phyloP scores from a whole-genome alignment of 495 filamentous ascomycete genomes.

The Trichoderma gamsii region DNA sequence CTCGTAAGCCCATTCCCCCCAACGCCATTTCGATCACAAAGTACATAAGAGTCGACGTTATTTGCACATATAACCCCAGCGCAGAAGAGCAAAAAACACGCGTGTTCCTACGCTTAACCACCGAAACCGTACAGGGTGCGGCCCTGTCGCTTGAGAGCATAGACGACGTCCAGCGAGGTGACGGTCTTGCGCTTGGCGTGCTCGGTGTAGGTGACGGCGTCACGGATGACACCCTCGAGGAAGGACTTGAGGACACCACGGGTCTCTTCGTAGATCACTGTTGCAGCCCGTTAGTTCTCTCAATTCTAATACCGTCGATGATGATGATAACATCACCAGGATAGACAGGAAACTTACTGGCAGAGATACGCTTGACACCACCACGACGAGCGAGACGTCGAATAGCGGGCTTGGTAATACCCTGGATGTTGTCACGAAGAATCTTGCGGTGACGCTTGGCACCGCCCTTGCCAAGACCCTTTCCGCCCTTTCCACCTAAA shows the following conservation, averaged over 20 bases:
- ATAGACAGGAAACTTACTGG: conserved; percentile 48
- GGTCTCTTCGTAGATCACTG: conserved; percentile 98
- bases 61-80: conserved; percentile 14
- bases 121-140: conserved; percentile 98
- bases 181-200: conserved; percentile 98
- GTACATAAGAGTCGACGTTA: conserved; percentile 12
- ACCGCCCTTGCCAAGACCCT: conserved; percentile 81
- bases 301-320: conserved; percentile 37
- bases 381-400: conserved; percentile 98
- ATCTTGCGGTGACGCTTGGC: conserved; percentile 99
- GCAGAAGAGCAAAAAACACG: not conserved
- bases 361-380: conserved; percentile 99
- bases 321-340: conserved; percentile 34
- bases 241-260: conserved; percentile 99
- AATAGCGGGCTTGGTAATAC: conserved; percentile 99
- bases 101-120: conserved; percentile 59
- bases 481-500: conserved; percentile 74
- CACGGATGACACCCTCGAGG: conserved; percentile 99
- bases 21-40: conserved; percentile 15
- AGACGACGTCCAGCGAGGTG: conserved; percentile 91
- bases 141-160: conserved; percentile 90
- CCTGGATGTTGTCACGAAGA: conserved; percentile 98
- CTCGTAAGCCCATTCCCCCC: conserved; percentile 12
- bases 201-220: conserved; percentile 96
- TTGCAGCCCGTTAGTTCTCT: conserved; percentile 60